phyloP scores from a whole-genome alignment of 225 moss, liverwort and hornwort species.

The Straminergon stramineum region DNA sequence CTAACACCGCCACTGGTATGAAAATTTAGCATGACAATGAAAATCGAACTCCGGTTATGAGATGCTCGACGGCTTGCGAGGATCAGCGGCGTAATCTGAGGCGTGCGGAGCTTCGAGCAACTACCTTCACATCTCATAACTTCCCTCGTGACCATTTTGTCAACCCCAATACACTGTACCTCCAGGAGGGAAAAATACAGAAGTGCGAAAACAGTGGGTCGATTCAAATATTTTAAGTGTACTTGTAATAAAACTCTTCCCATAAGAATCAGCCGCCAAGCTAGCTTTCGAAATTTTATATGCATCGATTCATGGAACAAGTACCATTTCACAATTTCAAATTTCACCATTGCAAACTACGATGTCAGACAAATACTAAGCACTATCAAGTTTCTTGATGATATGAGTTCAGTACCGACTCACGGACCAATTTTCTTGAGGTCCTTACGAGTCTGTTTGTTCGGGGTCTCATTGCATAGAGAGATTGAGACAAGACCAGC shows the following conservation, averaged over 20 bases:
- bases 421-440: background rate
- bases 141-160: background rate
- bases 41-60: background rate
- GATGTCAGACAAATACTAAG: background rate
- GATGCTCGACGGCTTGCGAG: background rate
- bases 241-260: too few species aligned
- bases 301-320: background rate
- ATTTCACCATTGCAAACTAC: background rate
- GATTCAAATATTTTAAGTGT: background rate
- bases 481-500: background rate
- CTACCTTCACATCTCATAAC: background rate
- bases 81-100: background rate
- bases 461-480: background rate
- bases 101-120: background rate
- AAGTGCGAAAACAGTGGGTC: background rate
- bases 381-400: background rate
- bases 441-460: background rate
- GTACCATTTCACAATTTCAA: background rate
- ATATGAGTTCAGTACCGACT: too few species aligned
- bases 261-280: background rate
- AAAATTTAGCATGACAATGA: background rate
- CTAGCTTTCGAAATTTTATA: too few species aligned
- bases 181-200: background rate
- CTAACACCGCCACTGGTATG: background rate
- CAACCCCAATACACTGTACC: too few species aligned